A percentile compares a stretch with the other conserved stretches of the same genome.
Evolutionary conservation across 83 land plant species (phyloP).

Genomic region (Diphasiastrum complanatum): DNA sequence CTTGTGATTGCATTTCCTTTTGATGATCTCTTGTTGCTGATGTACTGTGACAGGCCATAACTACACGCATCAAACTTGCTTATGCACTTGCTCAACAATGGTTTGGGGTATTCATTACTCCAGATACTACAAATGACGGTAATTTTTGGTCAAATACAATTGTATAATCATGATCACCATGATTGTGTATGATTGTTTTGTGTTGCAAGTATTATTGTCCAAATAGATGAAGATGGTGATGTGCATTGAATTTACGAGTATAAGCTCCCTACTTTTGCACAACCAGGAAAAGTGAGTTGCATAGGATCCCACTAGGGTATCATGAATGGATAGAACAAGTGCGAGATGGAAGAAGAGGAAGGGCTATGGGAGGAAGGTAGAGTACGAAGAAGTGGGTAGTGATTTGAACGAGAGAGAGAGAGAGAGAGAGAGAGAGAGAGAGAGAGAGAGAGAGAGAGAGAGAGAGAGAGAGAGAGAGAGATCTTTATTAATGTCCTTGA

Average conservation of each 20-base stretch:
- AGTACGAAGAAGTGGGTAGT: background rate
- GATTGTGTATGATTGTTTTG: too few species aligned
- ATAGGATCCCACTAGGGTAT: too few species aligned
- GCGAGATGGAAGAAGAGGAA: background rate
- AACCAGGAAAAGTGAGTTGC: background rate
- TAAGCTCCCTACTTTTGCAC: too few species aligned
- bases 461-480: conserved; percentile 8
- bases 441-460: too few species aligned
- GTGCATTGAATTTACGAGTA: too few species aligned
- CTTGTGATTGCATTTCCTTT: too few species aligned
- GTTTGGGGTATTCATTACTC: conserved; percentile 91
- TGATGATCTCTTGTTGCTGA: background rate
- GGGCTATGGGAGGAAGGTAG: background rate
- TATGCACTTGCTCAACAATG: conserved; percentile 91
- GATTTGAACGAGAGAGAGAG: background rate
- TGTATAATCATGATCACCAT: too few species aligned
- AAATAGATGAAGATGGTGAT: too few species aligned
- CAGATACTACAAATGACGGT: conserved; percentile 88
- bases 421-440: too few species aligned
- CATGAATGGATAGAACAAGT: background rate
- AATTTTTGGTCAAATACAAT: background rate
- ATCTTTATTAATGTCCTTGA: background rate
- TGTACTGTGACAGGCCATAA: conserved; percentile 79
- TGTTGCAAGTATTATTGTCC: too few species aligned
- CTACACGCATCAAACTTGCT: conserved; percentile 85